Evolutionary conservation across 805 yeast species (phyloP).

Genomic region (Candida pseudoglaebosa): DNA sequence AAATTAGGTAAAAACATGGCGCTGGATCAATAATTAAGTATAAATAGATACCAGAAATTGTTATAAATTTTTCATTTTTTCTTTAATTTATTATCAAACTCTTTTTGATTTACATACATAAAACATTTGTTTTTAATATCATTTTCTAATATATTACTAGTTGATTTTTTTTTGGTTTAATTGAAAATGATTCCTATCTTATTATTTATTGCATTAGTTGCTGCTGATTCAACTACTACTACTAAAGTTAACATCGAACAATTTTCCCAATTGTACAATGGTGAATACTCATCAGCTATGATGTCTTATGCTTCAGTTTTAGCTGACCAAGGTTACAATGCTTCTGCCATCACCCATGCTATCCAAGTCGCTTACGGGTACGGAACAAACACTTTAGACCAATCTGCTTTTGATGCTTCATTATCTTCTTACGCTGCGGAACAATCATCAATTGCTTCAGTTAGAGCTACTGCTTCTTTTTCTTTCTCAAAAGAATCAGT

Average conservation of each 20-base stretch:
- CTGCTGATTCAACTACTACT: not conserved
- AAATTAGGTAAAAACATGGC: too few species aligned
- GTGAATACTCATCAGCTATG: conserved; percentile 6
- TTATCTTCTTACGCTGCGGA: conserved; percentile 1
- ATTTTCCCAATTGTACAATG: conserved; percentile 5
- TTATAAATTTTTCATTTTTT: too few species aligned
- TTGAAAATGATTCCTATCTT: too few species aligned
- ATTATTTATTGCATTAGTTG: too few species aligned
- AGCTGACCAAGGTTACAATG: conserved; percentile 6
- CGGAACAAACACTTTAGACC: conserved; percentile 3
- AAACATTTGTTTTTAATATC: too few species aligned
- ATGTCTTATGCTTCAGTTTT: conserved; percentile 4
- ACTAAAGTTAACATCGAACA: conserved; percentile 2
- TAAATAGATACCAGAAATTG: too few species aligned
- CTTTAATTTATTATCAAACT: too few species aligned
- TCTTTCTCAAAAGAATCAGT: conserved; percentile 6
- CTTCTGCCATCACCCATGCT: conserved; percentile 1
- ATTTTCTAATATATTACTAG: too few species aligned
- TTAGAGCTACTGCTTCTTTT: conserved; percentile 5
- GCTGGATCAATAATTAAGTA: too few species aligned
- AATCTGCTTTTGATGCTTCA: conserved; percentile 1
- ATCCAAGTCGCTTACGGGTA: conserved; percentile 2
- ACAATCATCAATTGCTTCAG: conserved; percentile 3
- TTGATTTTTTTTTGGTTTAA: too few species aligned
- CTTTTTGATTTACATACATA: too few species aligned